These are phyloP conservation scores for Cytospora chrysosperma DNA, from an alignment of 2,329 filamentous ascomycete genomes.

Conservation along the genomic window DNA sequence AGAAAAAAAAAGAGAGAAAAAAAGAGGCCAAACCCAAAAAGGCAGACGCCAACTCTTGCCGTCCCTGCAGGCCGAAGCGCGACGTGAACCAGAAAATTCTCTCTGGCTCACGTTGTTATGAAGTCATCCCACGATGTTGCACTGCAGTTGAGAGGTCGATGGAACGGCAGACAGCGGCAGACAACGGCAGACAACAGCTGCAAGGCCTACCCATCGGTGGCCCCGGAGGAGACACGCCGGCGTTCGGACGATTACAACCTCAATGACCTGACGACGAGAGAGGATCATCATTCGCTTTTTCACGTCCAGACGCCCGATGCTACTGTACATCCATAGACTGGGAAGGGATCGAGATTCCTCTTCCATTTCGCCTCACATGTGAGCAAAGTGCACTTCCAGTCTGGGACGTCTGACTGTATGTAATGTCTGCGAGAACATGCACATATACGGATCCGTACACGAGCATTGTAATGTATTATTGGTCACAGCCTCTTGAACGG, in stretches of 20 bases:
- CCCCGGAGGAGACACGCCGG: constrained; percentile 4
- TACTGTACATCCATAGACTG: background rate
- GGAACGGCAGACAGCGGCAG: too few relatives aligned
- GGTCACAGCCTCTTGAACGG: background rate
- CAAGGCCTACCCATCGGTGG: background rate
- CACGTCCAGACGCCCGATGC: background rate
- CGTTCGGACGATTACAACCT: background rate
- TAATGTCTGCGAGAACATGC: background rate
- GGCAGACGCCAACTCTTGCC: too few relatives aligned
- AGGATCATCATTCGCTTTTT: too few relatives aligned
- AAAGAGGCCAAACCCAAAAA: too few relatives aligned
- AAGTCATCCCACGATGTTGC: constrained; percentile 6
- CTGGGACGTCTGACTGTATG: constrained; percentile 3
- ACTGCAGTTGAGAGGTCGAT: background rate
- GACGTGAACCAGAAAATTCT: background rate
- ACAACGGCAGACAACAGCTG: too few relatives aligned
- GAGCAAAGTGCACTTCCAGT: constrained; percentile 14
- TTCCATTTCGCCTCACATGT: background rate
- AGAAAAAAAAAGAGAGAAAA: too few relatives aligned
- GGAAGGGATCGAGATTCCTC: background rate
- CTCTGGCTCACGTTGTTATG: constrained; percentile 17
- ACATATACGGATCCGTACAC: too few relatives aligned
- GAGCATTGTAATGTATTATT: too few relatives aligned
- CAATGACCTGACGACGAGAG: background rate
- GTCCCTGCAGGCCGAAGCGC: too few relatives aligned